A percentile compares a stretch with the other conserved stretches of the same genome.
These are phyloP conservation scores for Bauhinia variegata DNA, from an alignment of 306 rosid species.

Conservation along the genomic window DNA sequence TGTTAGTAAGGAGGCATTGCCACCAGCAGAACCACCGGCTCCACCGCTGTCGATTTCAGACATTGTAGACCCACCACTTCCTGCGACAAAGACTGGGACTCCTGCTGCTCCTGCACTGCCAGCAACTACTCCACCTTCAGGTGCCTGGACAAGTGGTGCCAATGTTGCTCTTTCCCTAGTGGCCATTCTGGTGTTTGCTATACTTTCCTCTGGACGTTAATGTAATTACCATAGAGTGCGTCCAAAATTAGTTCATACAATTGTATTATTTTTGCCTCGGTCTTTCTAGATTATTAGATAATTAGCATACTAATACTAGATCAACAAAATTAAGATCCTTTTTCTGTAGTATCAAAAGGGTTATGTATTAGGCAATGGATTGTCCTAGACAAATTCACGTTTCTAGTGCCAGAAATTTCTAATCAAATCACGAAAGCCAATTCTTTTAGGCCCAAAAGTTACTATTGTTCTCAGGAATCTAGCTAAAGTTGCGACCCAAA, in stretches of 20 bases:
- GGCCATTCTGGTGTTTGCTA: slow-evolving; percentile 35
- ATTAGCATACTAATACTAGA: too few relatives aligned
- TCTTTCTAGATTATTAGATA: too few relatives aligned
- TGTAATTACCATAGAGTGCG: slow-evolving; percentile 11
- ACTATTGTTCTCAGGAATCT: too few relatives aligned
- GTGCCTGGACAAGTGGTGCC: slow-evolving; percentile 38
- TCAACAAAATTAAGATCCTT: background rate
- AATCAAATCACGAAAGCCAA: too few relatives aligned
- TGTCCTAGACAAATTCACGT: too few relatives aligned
- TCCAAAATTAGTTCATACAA: background rate
- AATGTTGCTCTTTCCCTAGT: slow-evolving; percentile 38
- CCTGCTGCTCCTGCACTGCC: slow-evolving; percentile 7
- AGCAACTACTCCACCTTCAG: slow-evolving; percentile 18
- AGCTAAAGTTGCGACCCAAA: too few relatives aligned
- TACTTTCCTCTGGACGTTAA: slow-evolving; percentile 38
- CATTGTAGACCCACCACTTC: slow-evolving; percentile 84
- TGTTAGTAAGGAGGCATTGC: slow-evolving; percentile 18
- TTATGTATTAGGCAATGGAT: too few relatives aligned
- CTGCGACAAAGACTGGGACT: slow-evolving; percentile 29
- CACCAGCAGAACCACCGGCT: slow-evolving; percentile 56
- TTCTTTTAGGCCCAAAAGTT: too few relatives aligned
- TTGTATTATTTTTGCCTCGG: background rate
- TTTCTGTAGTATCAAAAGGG: too few relatives aligned
- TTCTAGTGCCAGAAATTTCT: too few relatives aligned
- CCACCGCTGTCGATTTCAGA: slow-evolving; percentile 49